Base-by-base conservation (phyloP, 2,329 filamentous ascomycete genomes). In the Phialocephala subalpina region DNA sequence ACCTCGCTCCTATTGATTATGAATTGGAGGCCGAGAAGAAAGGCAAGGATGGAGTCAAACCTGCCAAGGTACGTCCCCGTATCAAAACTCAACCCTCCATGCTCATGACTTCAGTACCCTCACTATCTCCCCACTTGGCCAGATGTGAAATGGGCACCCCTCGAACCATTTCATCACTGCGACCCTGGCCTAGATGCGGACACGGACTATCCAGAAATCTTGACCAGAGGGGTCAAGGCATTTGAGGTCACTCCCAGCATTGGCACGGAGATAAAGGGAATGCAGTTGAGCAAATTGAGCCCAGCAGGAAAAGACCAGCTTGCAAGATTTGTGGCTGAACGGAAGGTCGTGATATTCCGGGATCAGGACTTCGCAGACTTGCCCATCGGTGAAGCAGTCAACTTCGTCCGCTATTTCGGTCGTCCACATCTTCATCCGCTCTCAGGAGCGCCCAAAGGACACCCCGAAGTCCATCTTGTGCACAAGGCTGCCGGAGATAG, bases 351-450 rank as follows among this genome's bases (percentile, higher is more conserved):
- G 18, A 88, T 90, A 36, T 94, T 95, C 83, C 87, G 91, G 27
- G 84, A 89, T 73, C 92, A 94, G 75, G 90, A 94, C 77, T 89
- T 91, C 70, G 87, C 87, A 45, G 83, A 91, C 69, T 82, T 93
- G 12, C 85, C 90, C 8, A 93, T 94, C 73, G 77, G 86, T 33
- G 84, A 92, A 9, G 92, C 90, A 1, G 82, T 93, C 42, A 83
- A 90, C 22, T 89, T 88, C 69, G 92, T 88, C 58, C 84, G 86
- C 60, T 94, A 94, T 80, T 96, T 94, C 74, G 92, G 92, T 56
- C 88, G 91, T 9, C 90, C 92, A 72, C 92, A 96, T 80, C 92
- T 95, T 65, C 92, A 95, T 73, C 92, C 92, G 3, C 92, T 91
- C 0, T 92, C 89, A 0, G 92, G 92, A 1, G 89, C 90, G 0